These are phyloP conservation scores for Endocladia muricata DNA, from an alignment of 31 red algal species.

Conservation along the genomic window DNA sequence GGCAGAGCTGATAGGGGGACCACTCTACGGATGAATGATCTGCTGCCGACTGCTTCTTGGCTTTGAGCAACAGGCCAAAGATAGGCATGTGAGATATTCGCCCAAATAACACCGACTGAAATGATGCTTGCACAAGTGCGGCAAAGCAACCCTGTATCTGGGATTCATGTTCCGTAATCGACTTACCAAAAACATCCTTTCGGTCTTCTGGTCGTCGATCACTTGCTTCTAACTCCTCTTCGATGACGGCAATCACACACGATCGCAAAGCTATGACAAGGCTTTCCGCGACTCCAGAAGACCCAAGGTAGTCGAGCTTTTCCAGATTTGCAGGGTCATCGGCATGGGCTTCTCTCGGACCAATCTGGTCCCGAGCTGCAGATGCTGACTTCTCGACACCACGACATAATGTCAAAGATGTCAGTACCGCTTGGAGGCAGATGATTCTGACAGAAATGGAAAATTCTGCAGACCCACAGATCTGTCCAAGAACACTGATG, in stretches of 20 bases:
- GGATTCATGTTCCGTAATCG: background rate
- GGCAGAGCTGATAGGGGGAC: slow-evolving; percentile 16
- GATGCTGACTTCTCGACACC: slow-evolving; percentile 26
- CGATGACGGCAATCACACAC: background rate
- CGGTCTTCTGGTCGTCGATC: background rate
- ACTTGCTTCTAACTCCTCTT: background rate
- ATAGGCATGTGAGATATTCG: slow-evolving; percentile 48
- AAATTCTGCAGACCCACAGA: slow-evolving; percentile 9
- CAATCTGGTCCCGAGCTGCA: no score
- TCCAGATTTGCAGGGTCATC: no score
- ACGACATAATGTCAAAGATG: slow-evolving; percentile 24
- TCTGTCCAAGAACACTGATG: slow-evolving; percentile 9
- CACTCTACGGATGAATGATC: background rate
- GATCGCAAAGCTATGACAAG: slow-evolving; percentile 8
- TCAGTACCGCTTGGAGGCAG: slow-evolving; percentile 26
- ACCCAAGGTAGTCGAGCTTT: slow-evolving; percentile 9
- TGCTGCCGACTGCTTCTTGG: background rate
- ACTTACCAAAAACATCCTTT: background rate
- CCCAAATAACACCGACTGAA: slow-evolving; percentile 34
- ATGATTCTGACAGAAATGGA: slow-evolving; percentile 8
- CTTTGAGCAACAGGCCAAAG: slow-evolving; percentile 40
- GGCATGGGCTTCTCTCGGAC: background rate
- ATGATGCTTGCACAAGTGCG: slow-evolving; percentile 49
- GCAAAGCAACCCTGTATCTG: slow-evolving; percentile 34
- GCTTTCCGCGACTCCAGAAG: background rate